A percentile compares a stretch with the other conserved stretches of the same genome.
Evolutionary conservation across 495 filamentous ascomycete genomes (phyloP).

Genomic region (Patellaria atrata): DNA sequence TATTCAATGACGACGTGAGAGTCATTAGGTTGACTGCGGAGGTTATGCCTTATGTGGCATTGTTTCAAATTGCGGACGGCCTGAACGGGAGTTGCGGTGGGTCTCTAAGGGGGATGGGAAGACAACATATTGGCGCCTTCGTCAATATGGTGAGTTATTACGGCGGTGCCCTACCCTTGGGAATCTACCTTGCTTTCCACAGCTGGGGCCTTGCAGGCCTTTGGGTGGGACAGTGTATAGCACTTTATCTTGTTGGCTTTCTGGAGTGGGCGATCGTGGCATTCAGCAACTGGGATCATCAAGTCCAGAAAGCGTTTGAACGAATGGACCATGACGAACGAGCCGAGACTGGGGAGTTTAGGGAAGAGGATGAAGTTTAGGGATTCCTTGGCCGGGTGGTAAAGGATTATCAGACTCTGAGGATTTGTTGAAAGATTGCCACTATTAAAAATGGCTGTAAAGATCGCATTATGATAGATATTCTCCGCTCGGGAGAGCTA

Average conservation of each 20-base stretch:
- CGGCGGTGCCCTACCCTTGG: slow-evolving; percentile 65
- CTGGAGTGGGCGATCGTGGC: slow-evolving; percentile 74
- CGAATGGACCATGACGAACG: slow-evolving; percentile 52
- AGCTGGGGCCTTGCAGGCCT: slow-evolving; percentile 76
- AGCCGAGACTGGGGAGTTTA: slow-evolving; percentile 32
- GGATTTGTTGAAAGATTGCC: too few relatives aligned
- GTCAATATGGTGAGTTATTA: slow-evolving; percentile 89
- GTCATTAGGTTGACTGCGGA: slow-evolving; percentile 68
- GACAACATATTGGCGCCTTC: slow-evolving; percentile 77
- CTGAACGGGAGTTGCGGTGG: slow-evolving; percentile 79
- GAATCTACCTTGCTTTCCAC: slow-evolving; percentile 77
- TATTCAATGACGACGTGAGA: slow-evolving; percentile 67
- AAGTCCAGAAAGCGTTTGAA: slow-evolving; percentile 62
- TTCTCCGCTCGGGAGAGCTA: too few relatives aligned
- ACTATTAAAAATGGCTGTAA: too few relatives aligned
- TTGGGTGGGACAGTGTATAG: slow-evolving; percentile 86
- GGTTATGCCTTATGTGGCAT: slow-evolving; percentile 74
- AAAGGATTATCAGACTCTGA: too few relatives aligned
- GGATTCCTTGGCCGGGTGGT: too few relatives aligned
- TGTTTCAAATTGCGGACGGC: slow-evolving; percentile 93
- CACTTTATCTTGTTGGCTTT: slow-evolving; percentile 66
- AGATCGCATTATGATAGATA: too few relatives aligned
- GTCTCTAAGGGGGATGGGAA: slow-evolving; percentile 67
- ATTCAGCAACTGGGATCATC: slow-evolving; percentile 60
- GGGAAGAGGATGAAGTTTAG: too few relatives aligned